Base-by-base conservation (phyloP, 2,329 filamentous ascomycete genomes). In the Fusarium decemcellulare region DNA sequence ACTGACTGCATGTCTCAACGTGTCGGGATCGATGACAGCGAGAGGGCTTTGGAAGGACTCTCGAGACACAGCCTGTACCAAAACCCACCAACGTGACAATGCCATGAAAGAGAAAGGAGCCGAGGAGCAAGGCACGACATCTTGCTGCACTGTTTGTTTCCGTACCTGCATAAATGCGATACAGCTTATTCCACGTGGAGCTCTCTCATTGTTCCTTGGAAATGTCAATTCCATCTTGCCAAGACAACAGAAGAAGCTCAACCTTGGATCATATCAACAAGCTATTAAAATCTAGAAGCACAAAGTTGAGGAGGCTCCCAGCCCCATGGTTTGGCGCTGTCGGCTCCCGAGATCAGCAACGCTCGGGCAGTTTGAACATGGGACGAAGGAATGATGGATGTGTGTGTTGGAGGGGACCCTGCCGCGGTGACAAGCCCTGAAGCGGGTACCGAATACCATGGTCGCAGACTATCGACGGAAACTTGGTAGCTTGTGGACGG, bases 81-180 rank as follows among this genome's bases (percentile, higher is more conserved):
- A 30, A 27, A 43, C 48, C 51, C 46, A 30, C 36, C 37, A 50
- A 50, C 54, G 54, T 37, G 30, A 40, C 18, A 34, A 15, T 52
- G 27, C 37, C 44, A 47, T 12, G 15, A 50, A n/a, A 67, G 18
- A 15, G 40, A 63, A 42, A 53, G 43, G 40, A 60, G 54, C 51
- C 23, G 23, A 34, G 32, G 32, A 34, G 27, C 62, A 59, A 42
- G 59, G 55, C 46, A 63, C 51, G 51, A 59, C 37, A 30, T 39
- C 29, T 55, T 43, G 64, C 57, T 56, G 55, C 50, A 54, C 40
- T 34, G 36, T 30, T 32, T 57, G 51, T 63, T 59, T 50, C 47
- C 53, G 72, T 74, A 73, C 72, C 72, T 74, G 72, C 72, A 68
- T 74, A 52, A 56, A 46, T 54, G 62, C 65, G 48, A 57, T 58